Conservation (phyloP, 257 asterid species). For the Solanum piurae region DNA sequence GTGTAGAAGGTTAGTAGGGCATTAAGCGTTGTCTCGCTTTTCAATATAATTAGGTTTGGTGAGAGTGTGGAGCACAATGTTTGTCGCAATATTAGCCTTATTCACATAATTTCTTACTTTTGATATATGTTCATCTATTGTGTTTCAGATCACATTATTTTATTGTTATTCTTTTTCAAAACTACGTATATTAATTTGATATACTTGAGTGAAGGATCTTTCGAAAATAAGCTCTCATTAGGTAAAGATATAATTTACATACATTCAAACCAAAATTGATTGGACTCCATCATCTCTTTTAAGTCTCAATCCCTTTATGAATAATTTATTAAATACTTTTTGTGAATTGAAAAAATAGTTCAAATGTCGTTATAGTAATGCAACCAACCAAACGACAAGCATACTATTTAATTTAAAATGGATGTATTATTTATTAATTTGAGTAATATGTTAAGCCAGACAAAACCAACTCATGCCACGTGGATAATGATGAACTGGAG, state of each 20-base stretch:
- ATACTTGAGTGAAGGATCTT: rapidly evolving
- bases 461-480: not conserved
- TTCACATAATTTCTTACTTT: not conserved
- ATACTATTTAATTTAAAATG: not conserved
- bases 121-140: not conserved
- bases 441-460: not conserved
- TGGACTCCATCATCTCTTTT: not conserved
- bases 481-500: not conserved
- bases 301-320: not conserved
- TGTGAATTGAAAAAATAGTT: not conserved
- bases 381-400: not conserved
- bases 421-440: not conserved
- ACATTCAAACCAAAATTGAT: not conserved
- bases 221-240: too few species aligned
- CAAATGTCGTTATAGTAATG: not conserved
- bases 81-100: not conserved
- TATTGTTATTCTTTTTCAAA: not conserved
- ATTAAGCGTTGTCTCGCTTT: not conserved
- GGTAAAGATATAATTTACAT: too few species aligned
- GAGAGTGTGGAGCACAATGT: not conserved
- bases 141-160: not conserved
- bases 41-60: not conserved
- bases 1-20: not conserved
- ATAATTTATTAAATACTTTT: not conserved
- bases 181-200: too few species aligned